Percentiles rank a stretch among this genome's conserved stretches.
Conservation (phyloP, 441 rosid genomes). For the Gossypium trilobum region DNA sequence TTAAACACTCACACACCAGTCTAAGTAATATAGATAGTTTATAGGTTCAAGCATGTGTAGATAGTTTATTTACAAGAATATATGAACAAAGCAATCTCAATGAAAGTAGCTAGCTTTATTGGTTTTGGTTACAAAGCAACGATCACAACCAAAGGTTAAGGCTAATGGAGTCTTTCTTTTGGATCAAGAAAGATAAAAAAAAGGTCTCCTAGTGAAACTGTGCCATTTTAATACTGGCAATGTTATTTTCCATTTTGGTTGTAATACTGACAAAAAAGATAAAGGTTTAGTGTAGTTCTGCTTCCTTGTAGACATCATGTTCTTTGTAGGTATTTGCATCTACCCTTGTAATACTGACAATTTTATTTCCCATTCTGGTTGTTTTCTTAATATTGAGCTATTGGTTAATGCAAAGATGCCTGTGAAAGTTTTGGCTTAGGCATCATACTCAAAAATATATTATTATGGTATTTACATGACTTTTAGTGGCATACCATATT, state of each 20-base stretch:
- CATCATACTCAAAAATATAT: not conserved
- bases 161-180: no score
- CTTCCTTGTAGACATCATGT: constrained; percentile 58
- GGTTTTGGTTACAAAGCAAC: no score
- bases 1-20: not conserved
- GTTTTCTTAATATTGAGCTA: not conserved
- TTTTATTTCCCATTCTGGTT: not conserved
- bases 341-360: not conserved
- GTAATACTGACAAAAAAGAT: no score
- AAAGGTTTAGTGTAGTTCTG: constrained; percentile 26
- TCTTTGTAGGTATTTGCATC: constrained; percentile 44
- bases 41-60: not conserved
- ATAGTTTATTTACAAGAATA: not conserved
- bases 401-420: not conserved
- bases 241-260: no score
- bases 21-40: not conserved
- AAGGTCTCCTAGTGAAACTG: no score
- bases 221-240: no score
- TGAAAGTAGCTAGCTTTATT: no score
- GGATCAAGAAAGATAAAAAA: no score
- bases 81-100: not conserved
- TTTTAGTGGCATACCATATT: not conserved
- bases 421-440: not conserved
- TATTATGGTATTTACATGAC: not conserved
- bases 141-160: no score